phyloP scores from a whole-genome alignment of 73 alveolate species.

The Durusdinium trenchii region DNA sequence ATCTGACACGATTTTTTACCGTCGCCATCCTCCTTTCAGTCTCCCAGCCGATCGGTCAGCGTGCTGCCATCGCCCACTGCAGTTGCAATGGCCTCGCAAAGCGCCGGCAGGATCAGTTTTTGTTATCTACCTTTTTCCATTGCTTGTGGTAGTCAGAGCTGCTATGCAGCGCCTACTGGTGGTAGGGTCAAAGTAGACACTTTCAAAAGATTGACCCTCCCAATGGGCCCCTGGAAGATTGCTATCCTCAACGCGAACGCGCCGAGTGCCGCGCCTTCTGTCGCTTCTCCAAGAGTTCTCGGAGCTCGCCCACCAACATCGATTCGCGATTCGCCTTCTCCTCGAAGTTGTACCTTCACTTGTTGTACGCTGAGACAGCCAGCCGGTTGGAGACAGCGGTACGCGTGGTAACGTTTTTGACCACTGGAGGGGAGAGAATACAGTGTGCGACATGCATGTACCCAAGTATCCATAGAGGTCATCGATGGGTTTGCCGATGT shows the following conservation, averaged over 20 bases:
- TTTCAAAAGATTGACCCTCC: too few species aligned
- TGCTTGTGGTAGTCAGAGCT: too few species aligned
- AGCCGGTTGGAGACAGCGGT: too few species aligned
- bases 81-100: conserved; percentile 62
- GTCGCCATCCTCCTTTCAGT: neutral
- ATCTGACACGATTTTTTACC: neutral
- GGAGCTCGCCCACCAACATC: conserved; percentile 79
- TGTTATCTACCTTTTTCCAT: neutral
- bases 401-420: too few species aligned
- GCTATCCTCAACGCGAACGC: too few species aligned
- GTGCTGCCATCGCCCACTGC: conserved; percentile 65
- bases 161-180: too few species aligned
- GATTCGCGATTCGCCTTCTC: conserved; percentile 96
- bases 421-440: too few species aligned
- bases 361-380: too few species aligned
- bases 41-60: neutral
- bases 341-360: conserved; percentile 94
- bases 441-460: too few species aligned
- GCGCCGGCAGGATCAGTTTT: neutral
- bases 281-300: conserved; percentile 90
- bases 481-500: too few species aligned
- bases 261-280: conserved; percentile 84
- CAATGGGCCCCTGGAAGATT: too few species aligned
- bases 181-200: neutral
- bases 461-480: too few species aligned